Evolutionary conservation across 2,329 filamentous ascomycete genomes (phyloP), one percentile per base, ranked within the genome.

Genomic region (Sphaerulina populicola): DNA sequence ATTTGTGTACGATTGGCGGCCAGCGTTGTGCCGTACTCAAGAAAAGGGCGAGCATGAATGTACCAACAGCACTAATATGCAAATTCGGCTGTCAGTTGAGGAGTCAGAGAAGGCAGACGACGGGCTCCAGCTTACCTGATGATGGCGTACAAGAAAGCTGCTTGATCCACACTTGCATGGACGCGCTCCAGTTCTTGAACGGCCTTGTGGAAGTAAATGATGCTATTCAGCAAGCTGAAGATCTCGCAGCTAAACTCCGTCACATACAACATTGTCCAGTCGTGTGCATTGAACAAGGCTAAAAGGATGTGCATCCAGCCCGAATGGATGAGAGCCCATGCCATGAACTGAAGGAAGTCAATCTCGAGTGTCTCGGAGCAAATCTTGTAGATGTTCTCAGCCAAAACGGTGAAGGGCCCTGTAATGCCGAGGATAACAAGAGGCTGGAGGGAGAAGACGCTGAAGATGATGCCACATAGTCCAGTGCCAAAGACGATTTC

Each of bases 261-360:
- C 44, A 85, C 81, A 64, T 84, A 84, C 59, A 78, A 74, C 81
- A 84, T 85, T 0, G 81, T 84, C 78, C 80, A 84, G 65, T 83
- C 80, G 61, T 84, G 80, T 3, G 80, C 81, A 64, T 84, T 84
- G 66, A 83, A 77, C 45, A 83, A 76, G 49, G 81, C 80, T 10
- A 85, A 71, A 2, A 83, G 66, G 57, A 77, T 77, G 61, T 82
- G 78, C 73, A 84, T 77, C 81, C 81, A 85, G 6, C 73, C 77
- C 6, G 80, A 73, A 62, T 85, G 81, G 45, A 84, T 81, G 31
- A 83, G 72, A 2, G 78, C 76, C 81, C 81, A 85, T 2, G 81
- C 79, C 79, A 84, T 84, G 62, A 84, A 78, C 1, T 78, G 74
- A 14, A 85, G 69, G 62, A 83, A 85, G 21, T 77, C 71, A 46